These are phyloP conservation scores for Hypericum perforatum DNA, from an alignment of 345 rosid species.

Conservation along the genomic window DNA sequence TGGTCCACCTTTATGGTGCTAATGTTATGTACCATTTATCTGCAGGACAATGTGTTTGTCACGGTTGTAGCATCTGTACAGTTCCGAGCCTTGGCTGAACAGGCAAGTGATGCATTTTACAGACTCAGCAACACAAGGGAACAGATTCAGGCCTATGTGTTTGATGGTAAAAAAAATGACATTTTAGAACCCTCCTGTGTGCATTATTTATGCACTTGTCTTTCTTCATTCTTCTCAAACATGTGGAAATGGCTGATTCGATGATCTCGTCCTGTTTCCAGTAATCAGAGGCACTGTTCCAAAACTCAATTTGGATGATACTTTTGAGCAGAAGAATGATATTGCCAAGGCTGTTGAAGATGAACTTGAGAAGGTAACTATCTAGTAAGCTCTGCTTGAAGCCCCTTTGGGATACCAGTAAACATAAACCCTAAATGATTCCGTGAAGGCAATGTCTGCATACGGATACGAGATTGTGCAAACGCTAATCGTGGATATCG, in stretches of 20 bases:
- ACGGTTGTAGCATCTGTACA: slow-evolving; percentile 2
- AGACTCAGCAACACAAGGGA: slow-evolving; percentile 5
- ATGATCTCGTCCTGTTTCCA: neutral
- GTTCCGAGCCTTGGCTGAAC: slow-evolving; percentile 1
- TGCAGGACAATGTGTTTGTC: slow-evolving; percentile 5
- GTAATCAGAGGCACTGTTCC: slow-evolving; percentile 7
- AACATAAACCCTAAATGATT: too few relatives aligned
- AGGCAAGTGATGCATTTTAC: slow-evolving; percentile 2
- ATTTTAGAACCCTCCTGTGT: too few relatives aligned
- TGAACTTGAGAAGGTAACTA: slow-evolving; percentile 8
- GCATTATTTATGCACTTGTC: too few relatives aligned
- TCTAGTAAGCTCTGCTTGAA: too few relatives aligned
- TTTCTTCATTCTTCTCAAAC: too few relatives aligned
- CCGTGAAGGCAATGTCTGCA: slow-evolving; percentile 5
- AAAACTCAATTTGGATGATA: slow-evolving; percentile 6
- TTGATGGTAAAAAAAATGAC: neutral
- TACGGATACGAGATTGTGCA: slow-evolving; percentile 9
- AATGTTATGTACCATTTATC: too few relatives aligned
- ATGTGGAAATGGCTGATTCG: too few relatives aligned
- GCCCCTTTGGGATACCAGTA: too few relatives aligned
- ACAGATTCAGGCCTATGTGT: slow-evolving; percentile 3
- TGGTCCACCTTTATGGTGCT: too few relatives aligned
- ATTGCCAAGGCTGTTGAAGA: slow-evolving; percentile 9
- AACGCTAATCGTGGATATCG: slow-evolving; percentile 8
- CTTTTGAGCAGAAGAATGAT: slow-evolving; percentile 11